A percentile compares a stretch with the other conserved stretches of the same genome.
Evolutionary conservation across 805 yeast species (phyloP).

Genomic region (Candida adriatica): DNA sequence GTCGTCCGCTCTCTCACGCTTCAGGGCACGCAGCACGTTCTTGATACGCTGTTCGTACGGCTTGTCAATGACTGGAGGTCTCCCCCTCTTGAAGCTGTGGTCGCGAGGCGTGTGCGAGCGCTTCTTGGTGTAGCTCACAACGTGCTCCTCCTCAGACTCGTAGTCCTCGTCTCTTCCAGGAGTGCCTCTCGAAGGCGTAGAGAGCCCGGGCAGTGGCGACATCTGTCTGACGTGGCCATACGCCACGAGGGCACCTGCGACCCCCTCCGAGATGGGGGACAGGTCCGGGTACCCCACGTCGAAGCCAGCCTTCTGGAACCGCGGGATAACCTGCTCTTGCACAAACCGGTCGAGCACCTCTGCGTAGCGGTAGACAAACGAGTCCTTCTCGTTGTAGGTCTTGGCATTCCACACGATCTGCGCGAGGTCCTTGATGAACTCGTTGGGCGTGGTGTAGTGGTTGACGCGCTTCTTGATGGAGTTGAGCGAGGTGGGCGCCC

Average conservation of each 20-base stretch:
- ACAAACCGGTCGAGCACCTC: slow-evolving; percentile 38
- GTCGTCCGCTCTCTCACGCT: slow-evolving; percentile 56
- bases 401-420: slow-evolving; percentile 91
- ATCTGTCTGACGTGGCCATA: slow-evolving; percentile 6
- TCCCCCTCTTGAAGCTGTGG: slow-evolving; percentile 53
- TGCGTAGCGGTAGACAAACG: slow-evolving; percentile 63
- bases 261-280: slow-evolving; percentile 13
- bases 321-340: slow-evolving; percentile 29
- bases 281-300: slow-evolving; percentile 35
- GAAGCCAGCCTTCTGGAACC: slow-evolving; percentile 26
- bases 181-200: slow-evolving; percentile 7
- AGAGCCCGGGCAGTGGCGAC: slow-evolving; percentile 1
- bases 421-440: slow-evolving; percentile 69
- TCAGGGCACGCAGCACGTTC: slow-evolving; percentile 72
- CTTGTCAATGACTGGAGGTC: slow-evolving; percentile 87
- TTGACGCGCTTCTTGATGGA: slow-evolving; percentile 56
- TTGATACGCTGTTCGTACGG: slow-evolving; percentile 92
- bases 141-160: slow-evolving; percentile 8
- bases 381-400: slow-evolving; percentile 66
- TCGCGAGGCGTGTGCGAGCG: slow-evolving; percentile 14
- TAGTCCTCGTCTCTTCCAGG: slow-evolving; percentile 11
- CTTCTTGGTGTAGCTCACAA: slow-evolving; percentile 4
- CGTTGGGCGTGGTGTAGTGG: slow-evolving; percentile 53
- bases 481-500: slow-evolving; percentile 75
- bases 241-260: slow-evolving; percentile 17